phyloP scores from a whole-genome alignment of 306 rosid genomes.

The Sechiopsis laciniata region DNA sequence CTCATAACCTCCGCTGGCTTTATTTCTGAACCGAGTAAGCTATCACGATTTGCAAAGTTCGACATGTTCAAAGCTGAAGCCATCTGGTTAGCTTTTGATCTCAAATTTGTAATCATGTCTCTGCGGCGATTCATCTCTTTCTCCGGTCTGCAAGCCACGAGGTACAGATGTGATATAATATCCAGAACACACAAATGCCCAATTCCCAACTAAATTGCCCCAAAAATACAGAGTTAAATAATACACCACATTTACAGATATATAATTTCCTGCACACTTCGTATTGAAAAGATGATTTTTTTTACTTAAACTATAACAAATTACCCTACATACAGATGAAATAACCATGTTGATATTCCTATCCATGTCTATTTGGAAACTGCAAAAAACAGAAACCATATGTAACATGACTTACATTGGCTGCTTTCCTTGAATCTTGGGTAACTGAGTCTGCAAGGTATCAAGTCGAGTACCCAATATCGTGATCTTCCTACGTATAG shows the following conservation, averaged over 20 bases:
- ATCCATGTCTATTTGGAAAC: background rate
- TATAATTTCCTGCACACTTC: background rate
- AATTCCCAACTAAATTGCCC: background rate
- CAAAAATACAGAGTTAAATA: background rate
- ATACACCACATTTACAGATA: background rate
- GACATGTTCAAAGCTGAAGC: constrained; percentile 81
- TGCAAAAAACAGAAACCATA: background rate
- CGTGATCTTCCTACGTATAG: constrained; percentile 90
- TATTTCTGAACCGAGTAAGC: constrained; percentile 85
- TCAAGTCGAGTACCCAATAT: constrained; percentile 94
- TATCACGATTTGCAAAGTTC: constrained; percentile 78
- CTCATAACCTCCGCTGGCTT: constrained; percentile 65
- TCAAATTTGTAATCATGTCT: constrained; percentile 66
- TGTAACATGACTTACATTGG: constrained; percentile 52
- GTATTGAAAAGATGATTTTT: background rate
- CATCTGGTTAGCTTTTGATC: constrained; percentile 79
- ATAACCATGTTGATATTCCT: background rate
- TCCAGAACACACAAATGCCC: constrained; percentile 19
- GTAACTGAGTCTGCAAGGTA: constrained; percentile 70
- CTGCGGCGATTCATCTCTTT: constrained; percentile 97
- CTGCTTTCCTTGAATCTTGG: constrained; percentile 78
- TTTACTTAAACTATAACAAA: background rate
- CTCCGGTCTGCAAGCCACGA: constrained; percentile 55
- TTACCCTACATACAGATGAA: background rate
- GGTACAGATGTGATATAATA: constrained; percentile 18